Evolutionary conservation across 768 basidiomycete genomes (phyloP).

Genomic region (Leucosporidium creatinivorum): DNA sequence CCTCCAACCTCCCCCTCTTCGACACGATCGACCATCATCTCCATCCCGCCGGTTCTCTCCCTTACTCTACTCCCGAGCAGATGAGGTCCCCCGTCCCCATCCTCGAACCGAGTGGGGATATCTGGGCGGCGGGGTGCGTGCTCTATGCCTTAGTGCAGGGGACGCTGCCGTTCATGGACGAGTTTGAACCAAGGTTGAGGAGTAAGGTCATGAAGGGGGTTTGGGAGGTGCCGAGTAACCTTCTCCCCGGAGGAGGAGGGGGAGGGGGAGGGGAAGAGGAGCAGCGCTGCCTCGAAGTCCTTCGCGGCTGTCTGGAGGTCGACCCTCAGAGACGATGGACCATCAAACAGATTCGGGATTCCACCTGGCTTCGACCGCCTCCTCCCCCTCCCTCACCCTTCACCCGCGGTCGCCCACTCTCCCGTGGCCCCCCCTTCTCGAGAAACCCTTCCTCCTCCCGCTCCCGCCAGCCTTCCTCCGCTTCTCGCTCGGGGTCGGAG

Average conservation of each 20-base stretch:
- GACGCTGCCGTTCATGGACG: constrained; percentile 75
- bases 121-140: constrained; percentile 91
- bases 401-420: too few species aligned
- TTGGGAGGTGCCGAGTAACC: constrained; percentile 42
- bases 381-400: too few species aligned
- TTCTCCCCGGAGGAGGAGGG: neutral
- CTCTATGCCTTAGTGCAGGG: constrained; percentile 79
- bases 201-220: constrained; percentile 83
- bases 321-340: constrained; percentile 62
- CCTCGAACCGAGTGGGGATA: constrained; percentile 60
- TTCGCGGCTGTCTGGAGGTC: constrained; percentile 71
- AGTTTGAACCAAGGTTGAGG: constrained; percentile 82
- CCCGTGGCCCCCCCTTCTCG: too few species aligned
- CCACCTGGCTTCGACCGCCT: constrained; percentile 38
- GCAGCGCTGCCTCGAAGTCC: constrained; percentile 44
- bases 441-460: too few species aligned
- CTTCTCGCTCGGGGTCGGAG: neutral
- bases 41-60: constrained; percentile 35
- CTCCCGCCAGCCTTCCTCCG: too few species aligned
- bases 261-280: constrained; percentile 6
- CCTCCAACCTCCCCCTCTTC: constrained; percentile 3
- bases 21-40: constrained; percentile 3
- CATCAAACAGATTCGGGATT: constrained; percentile 68
- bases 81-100: constrained; percentile 34
- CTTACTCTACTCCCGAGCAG: constrained; percentile 39